A percentile compares a stretch with the other conserved stretches of the same genome.
Evolutionary conservation across 352 stramenopile genomes (phyloP).

Genomic region (Phytophthora uliginosa): DNA sequence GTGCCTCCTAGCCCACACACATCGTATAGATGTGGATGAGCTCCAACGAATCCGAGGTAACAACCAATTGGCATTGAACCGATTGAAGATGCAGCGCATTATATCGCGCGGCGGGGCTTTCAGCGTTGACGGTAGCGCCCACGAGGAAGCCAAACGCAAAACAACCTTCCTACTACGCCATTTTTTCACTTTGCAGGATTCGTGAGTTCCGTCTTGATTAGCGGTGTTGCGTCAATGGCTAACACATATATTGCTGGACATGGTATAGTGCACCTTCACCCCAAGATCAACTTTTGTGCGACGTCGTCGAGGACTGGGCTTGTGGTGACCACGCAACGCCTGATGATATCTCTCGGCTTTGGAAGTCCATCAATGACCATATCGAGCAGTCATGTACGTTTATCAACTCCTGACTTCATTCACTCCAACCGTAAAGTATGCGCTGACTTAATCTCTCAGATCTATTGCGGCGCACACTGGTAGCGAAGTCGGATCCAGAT

Average conservation of each 20-base stretch:
- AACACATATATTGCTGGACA: constrained; percentile 5
- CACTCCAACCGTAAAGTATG: constrained; percentile 1
- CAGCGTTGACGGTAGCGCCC: constrained; percentile 47
- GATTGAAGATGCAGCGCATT: constrained; percentile 53
- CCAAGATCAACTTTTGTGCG: constrained; percentile 59
- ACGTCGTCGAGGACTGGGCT: constrained; percentile 75
- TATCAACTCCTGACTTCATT: neutral
- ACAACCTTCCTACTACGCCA: constrained; percentile 78
- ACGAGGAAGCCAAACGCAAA: constrained; percentile 69
- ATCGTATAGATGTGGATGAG: constrained; percentile 70
- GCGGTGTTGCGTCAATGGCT: neutral
- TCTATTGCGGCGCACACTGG: constrained; percentile 64
- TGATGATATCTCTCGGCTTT: constrained; percentile 61
- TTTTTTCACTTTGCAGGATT: constrained; percentile 69
- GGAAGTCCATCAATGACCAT: constrained; percentile 71
- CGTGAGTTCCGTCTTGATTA: constrained; percentile 9
- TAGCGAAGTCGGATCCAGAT: constrained; percentile 54
- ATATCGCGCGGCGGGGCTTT: constrained; percentile 46
- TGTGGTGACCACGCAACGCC: constrained; percentile 49
- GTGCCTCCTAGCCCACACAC: constrained; percentile 73
- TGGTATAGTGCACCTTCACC: constrained; percentile 13
- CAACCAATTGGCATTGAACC: constrained; percentile 47
- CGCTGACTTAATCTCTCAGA: constrained; percentile 43
- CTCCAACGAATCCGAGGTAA: constrained; percentile 55
- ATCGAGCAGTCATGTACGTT: constrained; percentile 78